Conservation (phyloP, 164 flowering plant genomes). For the Euptelea pleiosperma region DNA sequence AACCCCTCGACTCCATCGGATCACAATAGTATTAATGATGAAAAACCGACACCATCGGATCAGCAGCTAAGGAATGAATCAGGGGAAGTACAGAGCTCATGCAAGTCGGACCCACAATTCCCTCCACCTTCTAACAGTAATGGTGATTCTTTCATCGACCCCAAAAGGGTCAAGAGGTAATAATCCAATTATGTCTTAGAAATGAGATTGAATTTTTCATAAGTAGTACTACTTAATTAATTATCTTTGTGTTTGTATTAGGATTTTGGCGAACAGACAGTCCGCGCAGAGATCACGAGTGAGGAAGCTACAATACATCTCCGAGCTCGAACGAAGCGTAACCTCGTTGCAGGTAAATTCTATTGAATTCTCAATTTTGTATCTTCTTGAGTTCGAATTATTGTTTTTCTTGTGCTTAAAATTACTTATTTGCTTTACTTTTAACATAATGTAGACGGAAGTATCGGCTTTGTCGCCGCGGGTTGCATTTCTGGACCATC, state of each 20-base stretch:
- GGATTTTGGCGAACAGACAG: conserved; percentile 79
- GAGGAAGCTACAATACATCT: conserved; percentile 79
- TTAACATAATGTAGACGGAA: conserved; percentile 47
- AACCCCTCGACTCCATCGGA: conserved; percentile 67
- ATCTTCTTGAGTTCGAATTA: no score
- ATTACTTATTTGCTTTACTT: background rate
- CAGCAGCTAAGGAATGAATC: conserved; percentile 38
- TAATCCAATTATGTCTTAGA: background rate
- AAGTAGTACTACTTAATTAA: background rate
- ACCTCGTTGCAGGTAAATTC: conserved; percentile 54
- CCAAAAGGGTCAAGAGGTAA: conserved; percentile 83
- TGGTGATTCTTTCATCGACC: conserved; percentile 44
- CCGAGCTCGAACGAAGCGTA: conserved; percentile 79
- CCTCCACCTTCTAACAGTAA: conserved; percentile 9
- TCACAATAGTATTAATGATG: conserved; percentile 57
- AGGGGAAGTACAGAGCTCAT: conserved; percentile 54
- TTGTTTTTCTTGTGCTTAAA: background rate
- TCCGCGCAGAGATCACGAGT: conserved; percentile 83
- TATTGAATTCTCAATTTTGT: background rate
- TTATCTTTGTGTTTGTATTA: conserved; percentile 10
- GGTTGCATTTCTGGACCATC: conserved; percentile 83
- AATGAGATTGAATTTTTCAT: background rate
- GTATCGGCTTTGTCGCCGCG: conserved; percentile 79
- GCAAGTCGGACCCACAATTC: conserved; percentile 24
- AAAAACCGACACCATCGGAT: conserved; percentile 23